phyloP scores from a whole-genome alignment of 495 filamentous ascomycete genomes.

The Podospora sp. region DNA sequence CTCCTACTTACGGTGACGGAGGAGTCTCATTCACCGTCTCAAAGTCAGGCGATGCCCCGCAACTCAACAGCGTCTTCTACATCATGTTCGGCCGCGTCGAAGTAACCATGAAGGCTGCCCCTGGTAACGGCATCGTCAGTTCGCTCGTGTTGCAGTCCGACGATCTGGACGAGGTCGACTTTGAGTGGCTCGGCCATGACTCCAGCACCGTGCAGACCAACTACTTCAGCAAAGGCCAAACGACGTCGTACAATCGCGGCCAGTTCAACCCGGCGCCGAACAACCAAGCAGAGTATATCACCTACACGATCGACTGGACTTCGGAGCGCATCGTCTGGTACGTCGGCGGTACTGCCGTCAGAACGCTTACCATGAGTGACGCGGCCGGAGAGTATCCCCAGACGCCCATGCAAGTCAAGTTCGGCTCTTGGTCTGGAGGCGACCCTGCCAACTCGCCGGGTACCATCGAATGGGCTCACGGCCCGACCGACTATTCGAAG shows the following conservation, averaged over 20 bases:
- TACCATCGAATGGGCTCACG: constrained; percentile 87
- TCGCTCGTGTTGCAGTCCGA: constrained; percentile 88
- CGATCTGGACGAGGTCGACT: constrained; percentile 92
- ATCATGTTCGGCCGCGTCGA: constrained; percentile 85
- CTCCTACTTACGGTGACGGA: constrained; percentile 68
- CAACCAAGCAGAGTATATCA: constrained; percentile 72
- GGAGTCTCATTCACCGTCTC: constrained; percentile 85
- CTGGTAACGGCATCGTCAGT: constrained; percentile 75
- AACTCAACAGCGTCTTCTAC: constrained; percentile 74
- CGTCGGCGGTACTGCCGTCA: constrained; percentile 70
- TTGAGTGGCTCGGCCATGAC: constrained; percentile 76
- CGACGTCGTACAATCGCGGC: constrained; percentile 70
- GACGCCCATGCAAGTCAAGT: constrained; percentile 83
- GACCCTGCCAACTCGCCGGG: constrained; percentile 70
- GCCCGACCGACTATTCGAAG: constrained; percentile 72
- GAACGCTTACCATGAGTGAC: constrained; percentile 62
- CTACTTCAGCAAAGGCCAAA: constrained; percentile 91
- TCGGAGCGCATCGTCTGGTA: constrained; percentile 76
- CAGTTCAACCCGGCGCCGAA: constrained; percentile 65
- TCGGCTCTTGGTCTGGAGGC: constrained; percentile 88
- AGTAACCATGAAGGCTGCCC: constrained; percentile 68
- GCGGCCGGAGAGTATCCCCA: constrained; percentile 79
- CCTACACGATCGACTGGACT: constrained; percentile 91
- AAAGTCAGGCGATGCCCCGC: constrained; percentile 79
- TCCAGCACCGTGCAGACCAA: constrained; percentile 76